Base-by-base conservation (phyloP, 2,329 filamentous ascomycete species). In the Chrysosphaeria jannelii region DNA sequence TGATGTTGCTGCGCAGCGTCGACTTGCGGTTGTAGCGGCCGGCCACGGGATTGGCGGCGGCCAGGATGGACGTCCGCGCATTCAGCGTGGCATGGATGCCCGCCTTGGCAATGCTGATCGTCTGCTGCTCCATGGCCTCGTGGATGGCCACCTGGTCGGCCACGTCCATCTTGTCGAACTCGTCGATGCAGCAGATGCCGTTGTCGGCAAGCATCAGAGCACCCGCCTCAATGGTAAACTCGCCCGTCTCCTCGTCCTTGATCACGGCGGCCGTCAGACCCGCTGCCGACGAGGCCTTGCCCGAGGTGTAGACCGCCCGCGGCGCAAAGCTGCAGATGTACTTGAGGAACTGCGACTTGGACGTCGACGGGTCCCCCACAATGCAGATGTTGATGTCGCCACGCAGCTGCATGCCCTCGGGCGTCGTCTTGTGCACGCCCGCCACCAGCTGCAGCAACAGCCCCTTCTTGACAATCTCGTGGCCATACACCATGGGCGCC, bases 91-190 rank as follows among this genome's bases (percentile, higher is more conserved):
- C 88, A 42, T 97, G 85, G 28, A 97, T 97, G 37, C 85, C 85
- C 5, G 85, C 85, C 48, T 97, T 97, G 29, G 85, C 81, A 37
- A 97, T 97, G 6, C 78, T 91, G 33, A 97, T 97, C 5, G 85
- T 97, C 47, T 97, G 85, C 51, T 97, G 85, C 59, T 97, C 85
- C 85, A 97, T 97, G 28, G 85, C 85, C 62, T 97, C 85, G 57
- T 97, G 85, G 38, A 97, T 97, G 33, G 85, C 85, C 26, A 97
- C 85, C 48, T 97, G 85, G 42, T 97, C 85, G 24, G 52, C 65
- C 30, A 97, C 72, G 37, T 97, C 85, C 85, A 97, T 97, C 51
- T 97, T 97, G 60, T 97, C 85, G 36, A 97, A 97, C 42, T 97
- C 85, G 40, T 97, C 85, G 40, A 97, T 97, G 28, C 78, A 79